phyloP scores from a whole-genome alignment of 768 basidiomycete species.

The Postia placenta region DNA sequence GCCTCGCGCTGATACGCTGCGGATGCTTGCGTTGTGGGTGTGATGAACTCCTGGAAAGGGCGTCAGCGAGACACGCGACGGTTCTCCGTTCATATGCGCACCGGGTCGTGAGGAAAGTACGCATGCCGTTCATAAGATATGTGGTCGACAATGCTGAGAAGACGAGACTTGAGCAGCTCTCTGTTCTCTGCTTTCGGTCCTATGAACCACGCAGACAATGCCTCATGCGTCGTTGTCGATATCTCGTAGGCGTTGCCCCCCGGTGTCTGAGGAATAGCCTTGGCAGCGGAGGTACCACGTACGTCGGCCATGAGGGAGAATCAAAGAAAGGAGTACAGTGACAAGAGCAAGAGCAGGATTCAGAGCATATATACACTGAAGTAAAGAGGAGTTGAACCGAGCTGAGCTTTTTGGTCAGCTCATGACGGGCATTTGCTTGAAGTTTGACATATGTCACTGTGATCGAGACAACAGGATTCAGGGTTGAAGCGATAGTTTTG shows the following conservation, averaged over 20 bases:
- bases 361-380: no score
- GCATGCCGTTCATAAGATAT: slow-evolving; percentile 19
- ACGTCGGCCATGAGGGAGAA: no score
- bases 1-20: slow-evolving; percentile 16
- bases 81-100: slow-evolving; percentile 5
- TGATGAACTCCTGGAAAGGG: slow-evolving; percentile 17
- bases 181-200: slow-evolving; percentile 35
- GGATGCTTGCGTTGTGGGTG: slow-evolving; percentile 12
- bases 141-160: slow-evolving; percentile 20
- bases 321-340: no score
- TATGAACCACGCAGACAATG: slow-evolving; percentile 32
- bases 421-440: no score
- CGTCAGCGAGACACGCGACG: not conserved
- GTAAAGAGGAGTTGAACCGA: no score
- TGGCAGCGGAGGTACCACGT: no score
- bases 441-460: no score
- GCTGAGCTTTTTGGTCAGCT: no score
- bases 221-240: slow-evolving; percentile 11
- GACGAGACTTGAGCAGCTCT: slow-evolving; percentile 21
- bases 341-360: no score
- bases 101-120: slow-evolving; percentile 28
- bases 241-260: not conserved
- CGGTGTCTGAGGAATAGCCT: no score
- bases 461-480: no score
- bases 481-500: no score